phyloP scores from a whole-genome alignment of 257 asterid genomes.

The Scutellaria barbata region DNA sequence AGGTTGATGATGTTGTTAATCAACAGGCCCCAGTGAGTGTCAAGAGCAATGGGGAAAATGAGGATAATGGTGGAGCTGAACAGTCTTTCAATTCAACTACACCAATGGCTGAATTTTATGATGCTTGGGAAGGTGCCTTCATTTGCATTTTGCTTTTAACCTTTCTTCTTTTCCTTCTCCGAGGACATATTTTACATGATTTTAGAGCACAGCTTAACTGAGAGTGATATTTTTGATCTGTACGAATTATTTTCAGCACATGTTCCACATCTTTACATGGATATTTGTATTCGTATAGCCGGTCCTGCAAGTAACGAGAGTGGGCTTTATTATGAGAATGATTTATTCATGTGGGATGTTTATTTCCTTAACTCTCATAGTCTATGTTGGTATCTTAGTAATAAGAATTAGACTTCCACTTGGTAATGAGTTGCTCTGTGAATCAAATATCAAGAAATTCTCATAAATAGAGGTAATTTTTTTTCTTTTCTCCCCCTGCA shows the following conservation, averaged over 20 bases:
- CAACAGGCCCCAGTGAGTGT: constrained; percentile 67
- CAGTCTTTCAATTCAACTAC: constrained; percentile 50
- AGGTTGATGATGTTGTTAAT: constrained; percentile 61
- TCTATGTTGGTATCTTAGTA: not conserved
- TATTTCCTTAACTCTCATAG: constrained; percentile 20
- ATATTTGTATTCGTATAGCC: not conserved
- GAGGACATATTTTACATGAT: not conserved
- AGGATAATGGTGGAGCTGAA: constrained; percentile 54
- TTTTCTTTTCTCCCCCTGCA: not conserved
- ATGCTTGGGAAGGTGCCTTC: constrained; percentile 96
- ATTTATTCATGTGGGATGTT: constrained; percentile 8
- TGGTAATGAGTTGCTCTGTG: constrained; percentile 4
- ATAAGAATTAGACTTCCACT: not conserved
- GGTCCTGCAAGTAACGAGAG: not conserved
- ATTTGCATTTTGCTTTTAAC: constrained; percentile 26
- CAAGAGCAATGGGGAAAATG: constrained; percentile 64
- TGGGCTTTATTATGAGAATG: not conserved
- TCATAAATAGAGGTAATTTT: not conserved
- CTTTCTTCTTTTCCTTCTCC: not conserved
- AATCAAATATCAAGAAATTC: constrained; percentile 19
- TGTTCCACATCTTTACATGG: not conserved
- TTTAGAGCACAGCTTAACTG: not conserved
- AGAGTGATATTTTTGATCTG: not conserved
- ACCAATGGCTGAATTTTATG: constrained; percentile 78
- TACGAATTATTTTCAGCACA: not conserved